Evolutionary conservation across 192 early-diverging fungal species (phyloP), one percentile per base, ranked within the genome.

Genomic region (Pilobolus umbonatus): DNA sequence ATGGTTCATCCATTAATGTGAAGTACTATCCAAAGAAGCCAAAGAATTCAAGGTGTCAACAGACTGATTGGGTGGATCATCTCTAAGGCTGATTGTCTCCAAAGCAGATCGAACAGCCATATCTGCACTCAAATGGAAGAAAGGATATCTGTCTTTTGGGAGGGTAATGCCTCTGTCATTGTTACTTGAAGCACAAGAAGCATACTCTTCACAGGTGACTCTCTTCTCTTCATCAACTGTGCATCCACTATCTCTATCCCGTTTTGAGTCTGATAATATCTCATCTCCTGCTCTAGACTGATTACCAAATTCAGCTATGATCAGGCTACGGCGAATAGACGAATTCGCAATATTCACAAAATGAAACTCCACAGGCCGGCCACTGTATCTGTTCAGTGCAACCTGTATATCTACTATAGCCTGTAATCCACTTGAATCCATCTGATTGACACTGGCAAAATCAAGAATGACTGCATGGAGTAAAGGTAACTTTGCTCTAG

Each of bases 391-490:
- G 32, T 64, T 66, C 25, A 73, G 22, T 10, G 71, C 57, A 4
- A 34, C 42, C 28, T 67, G 65, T 1, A 54, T 61, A 51, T 73
- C 71, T 26, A 57, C 55, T 5, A 73, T 45, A 17, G 65, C 57
- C 55, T 73, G 71, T 12, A 73, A 47, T 46, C 71, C 71, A 44
- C 64, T 73, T 12, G 64, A 64, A 42, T 73, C 71, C 28, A 73
- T 31, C 9, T 50, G 47, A 22, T 73, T 73, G n/a, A 73, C 71
- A 31, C 61, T 50, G 31, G 71, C 44, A 49, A 66, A 67, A 44
- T 69, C 67, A 15, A 69, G 25, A 32, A 69, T 62, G 3, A 69
- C 25, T 9, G 67, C 67, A 36, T 69, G 60, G 19, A 69, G 67
- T 5, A 52, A n/a, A 46, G 67, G 67, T 5, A 69, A 30, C 15